Evolutionary conservation across 2,329 filamentous ascomycete genomes (phyloP).

Genomic region (Alternaria solani): DNA sequence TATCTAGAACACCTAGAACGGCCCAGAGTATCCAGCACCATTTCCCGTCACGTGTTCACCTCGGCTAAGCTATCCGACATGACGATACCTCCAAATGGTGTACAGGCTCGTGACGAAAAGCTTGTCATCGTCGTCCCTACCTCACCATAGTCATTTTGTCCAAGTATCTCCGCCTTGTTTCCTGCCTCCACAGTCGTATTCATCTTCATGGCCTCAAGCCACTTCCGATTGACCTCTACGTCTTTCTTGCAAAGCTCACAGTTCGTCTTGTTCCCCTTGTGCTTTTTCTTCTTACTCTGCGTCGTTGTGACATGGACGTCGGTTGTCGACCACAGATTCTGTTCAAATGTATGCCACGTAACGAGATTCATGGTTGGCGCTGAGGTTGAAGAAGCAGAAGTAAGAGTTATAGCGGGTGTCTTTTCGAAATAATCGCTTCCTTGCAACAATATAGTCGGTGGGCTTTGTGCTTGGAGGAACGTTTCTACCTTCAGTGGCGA

Average conservation of each 20-base stretch:
- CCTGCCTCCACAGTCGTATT: not conserved
- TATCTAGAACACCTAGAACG: not conserved
- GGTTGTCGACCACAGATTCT: not conserved
- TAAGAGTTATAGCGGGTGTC: not conserved
- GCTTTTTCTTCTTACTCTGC: not conserved
- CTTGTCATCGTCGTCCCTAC: not conserved
- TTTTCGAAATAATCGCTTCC: not conserved
- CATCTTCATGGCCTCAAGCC: not conserved
- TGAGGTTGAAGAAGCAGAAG: not conserved
- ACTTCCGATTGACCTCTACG: not conserved
- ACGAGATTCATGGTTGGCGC: not conserved
- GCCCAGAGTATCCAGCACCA: not conserved
- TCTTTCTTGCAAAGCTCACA: not conserved
- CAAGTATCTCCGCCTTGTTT: not conserved
- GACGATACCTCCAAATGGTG: not conserved
- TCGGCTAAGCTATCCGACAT: not conserved
- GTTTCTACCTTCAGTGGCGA: not conserved
- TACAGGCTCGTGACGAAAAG: not conserved
- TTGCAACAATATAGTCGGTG: not conserved
- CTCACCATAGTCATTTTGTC: not conserved
- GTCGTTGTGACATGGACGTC: not conserved
- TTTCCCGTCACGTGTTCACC: not conserved
- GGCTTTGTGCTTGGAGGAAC: not conserved
- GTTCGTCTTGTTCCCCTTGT: not conserved
- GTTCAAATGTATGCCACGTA: not conserved